A percentile compares a stretch with the other conserved stretches of the same genome.
Evolutionary conservation across 179 eudicot species (phyloP).

Genomic region (Pouteria campechiana): DNA sequence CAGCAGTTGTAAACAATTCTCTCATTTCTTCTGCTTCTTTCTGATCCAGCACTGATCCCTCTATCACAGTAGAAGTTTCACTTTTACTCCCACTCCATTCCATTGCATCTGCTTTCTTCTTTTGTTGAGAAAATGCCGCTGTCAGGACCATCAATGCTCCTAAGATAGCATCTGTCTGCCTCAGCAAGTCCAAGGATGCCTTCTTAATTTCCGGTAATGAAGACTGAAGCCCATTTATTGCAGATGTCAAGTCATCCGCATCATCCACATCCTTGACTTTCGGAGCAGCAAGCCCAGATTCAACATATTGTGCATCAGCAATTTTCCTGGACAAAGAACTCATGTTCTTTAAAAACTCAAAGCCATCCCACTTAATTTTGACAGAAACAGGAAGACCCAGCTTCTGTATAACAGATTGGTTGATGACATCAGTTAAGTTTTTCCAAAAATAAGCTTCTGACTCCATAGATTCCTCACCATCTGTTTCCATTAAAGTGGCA

Average conservation of each 20-base stretch:
- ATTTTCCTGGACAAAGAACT: conserved; percentile 45
- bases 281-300: conserved; percentile 89
- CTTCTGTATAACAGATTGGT: conserved; percentile 56
- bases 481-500: conserved; percentile 1
- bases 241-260: conserved; percentile 11
- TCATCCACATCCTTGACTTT: conserved; percentile 19
- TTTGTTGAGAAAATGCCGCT: conserved; percentile 52
- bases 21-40: conserved; percentile 78
- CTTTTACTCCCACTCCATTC: conserved; percentile 23
- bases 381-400: conserved; percentile 69
- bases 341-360: conserved; percentile 57
- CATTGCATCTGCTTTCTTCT: conserved; percentile 29
- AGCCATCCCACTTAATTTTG: conserved; percentile 81
- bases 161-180: conserved; percentile 83
- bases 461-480: conserved; percentile 18
- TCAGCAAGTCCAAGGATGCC: conserved; percentile 68
- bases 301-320: conserved; percentile 81
- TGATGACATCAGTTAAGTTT: conserved; percentile 52
- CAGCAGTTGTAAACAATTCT: conserved; percentile 78
- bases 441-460: conserved; percentile 72
- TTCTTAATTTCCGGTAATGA: conserved; percentile 75
- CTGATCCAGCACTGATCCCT: conserved; percentile 40
- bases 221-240: conserved; percentile 27
- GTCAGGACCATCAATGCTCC: conserved; percentile 85
- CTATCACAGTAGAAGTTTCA: conserved; percentile 18